Base-by-base conservation (phyloP, 768 basidiomycete species). In the Boletus bicolor region DNA sequence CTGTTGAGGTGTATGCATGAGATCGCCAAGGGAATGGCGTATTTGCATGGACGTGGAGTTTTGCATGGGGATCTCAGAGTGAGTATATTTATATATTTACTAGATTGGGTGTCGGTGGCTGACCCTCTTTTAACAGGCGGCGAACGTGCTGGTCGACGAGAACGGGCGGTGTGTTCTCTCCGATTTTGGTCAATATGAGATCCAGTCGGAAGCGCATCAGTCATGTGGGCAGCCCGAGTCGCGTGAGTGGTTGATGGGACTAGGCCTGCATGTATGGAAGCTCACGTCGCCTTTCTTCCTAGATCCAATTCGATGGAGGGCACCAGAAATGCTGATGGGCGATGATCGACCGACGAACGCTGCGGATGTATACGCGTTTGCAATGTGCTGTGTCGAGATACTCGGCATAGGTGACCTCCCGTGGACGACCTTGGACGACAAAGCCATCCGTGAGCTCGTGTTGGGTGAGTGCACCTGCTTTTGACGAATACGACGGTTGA, bases 41-140 rank as follows among this genome's bases (percentile, higher is more conserved):
- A 93, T 68, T 69, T 94, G 57, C 91, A 94, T 68, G 64, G 68
- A 6, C 72, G 79, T 55, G 84, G 80, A 4, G 80, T 92, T 4
- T 65, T 91, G 58, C 91, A 94, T 65, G 91, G 90, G 1, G 88
- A 92, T 70, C 75, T 93, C 48, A 93, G 91, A 78, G 89, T 86
- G 35, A 51, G 75, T 64, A 30, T 36, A 39, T 49, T 32, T 11
- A 34, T 42, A 30, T 32, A 34, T 50, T 21, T 32, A 17, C 21
- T n/a, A 30, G 15, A 39, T 43, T 43, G 17, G 15, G 49, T 14
- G 14, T 41, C 1, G 5, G 36, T 17, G 15, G 34, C 30, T 57
- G 38, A 62, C 37, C 12, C 7, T 34, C 10, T 5, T 38, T 36
- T 19, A 39, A n/a, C 39, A 82, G 87, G 87, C 82, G 3, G 77